Evolutionary conservation across 208 protist genomes (phyloP).

Genomic region (Vickermania spadyakhi): DNA sequence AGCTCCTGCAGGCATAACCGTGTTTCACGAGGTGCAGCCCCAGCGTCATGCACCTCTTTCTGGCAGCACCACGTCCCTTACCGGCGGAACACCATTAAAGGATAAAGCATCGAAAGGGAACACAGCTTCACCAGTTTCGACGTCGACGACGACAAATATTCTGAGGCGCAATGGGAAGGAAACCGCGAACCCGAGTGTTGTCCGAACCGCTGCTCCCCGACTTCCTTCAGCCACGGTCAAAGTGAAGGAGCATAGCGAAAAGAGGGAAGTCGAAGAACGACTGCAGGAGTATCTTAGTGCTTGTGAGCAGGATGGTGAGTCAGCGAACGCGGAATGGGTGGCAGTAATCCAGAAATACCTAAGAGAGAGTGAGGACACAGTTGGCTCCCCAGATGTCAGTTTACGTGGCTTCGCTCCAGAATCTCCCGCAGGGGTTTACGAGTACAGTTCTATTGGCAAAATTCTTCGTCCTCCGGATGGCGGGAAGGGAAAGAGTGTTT

Average conservation of each 20-base stretch:
- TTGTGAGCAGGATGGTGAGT: constrained; percentile 42
- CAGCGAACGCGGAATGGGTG: constrained; percentile 48
- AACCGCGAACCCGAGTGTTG: neutral
- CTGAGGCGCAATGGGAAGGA: neutral
- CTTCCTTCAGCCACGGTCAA: constrained; percentile 2
- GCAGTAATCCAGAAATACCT: constrained; percentile 3
- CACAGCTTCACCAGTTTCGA: neutral
- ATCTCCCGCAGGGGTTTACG: neutral
- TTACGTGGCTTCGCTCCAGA: neutral
- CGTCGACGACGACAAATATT: neutral
- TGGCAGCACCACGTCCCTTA: neutral
- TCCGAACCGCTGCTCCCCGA: neutral
- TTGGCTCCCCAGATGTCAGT: neutral
- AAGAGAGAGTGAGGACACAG: neutral
- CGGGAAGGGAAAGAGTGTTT: neutral
- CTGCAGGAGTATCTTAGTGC: constrained; percentile 32
- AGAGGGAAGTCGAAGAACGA: constrained; percentile 17
- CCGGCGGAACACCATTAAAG: neutral
- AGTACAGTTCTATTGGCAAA: neutral
- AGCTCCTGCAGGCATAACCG: neutral
- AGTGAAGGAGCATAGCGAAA: neutral
- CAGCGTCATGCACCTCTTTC: neutral
- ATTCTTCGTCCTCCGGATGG: neutral
- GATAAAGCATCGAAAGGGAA: neutral
- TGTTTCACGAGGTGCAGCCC: neutral